Conservation (phyloP, 169 alveolate species). For the Eimeria praecox region DNA sequence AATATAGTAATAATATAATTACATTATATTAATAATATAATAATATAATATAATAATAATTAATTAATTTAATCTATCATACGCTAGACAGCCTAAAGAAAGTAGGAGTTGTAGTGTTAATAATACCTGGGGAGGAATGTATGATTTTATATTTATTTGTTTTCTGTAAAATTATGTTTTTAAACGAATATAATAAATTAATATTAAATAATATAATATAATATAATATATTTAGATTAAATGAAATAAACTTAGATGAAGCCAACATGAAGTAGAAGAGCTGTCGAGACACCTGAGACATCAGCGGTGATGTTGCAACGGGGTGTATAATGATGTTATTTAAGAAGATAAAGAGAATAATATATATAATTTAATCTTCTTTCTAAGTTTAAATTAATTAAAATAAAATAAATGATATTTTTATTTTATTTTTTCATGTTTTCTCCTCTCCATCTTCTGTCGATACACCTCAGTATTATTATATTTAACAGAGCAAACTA, state of each 20-base stretch:
- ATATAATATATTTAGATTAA: too few relatives aligned
- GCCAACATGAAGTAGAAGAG: not conserved
- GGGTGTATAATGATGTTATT: slow-evolving; percentile 46
- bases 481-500: too few relatives aligned
- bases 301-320: too few relatives aligned
- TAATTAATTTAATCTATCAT: not conserved
- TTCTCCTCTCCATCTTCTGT: not conserved
- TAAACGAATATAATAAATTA: not conserved
- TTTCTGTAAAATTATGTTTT: too few relatives aligned
- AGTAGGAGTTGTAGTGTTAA: not conserved
- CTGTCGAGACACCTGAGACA: too few relatives aligned
- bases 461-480: too few relatives aligned
- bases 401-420: not conserved
- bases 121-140: too few relatives aligned
- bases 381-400: not conserved
- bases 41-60: too few relatives aligned
- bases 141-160: not conserved
- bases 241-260: too few relatives aligned
- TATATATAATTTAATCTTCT: not conserved
- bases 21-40: too few relatives aligned
- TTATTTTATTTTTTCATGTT: not conserved
- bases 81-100: not conserved
- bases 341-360: slow-evolving; percentile 48
- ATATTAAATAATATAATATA: too few relatives aligned
- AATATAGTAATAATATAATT: too few relatives aligned